These are phyloP conservation scores for Pleurotus cornucopiae DNA, from an alignment of 768 basidiomycete species.

Conservation along the genomic window DNA sequence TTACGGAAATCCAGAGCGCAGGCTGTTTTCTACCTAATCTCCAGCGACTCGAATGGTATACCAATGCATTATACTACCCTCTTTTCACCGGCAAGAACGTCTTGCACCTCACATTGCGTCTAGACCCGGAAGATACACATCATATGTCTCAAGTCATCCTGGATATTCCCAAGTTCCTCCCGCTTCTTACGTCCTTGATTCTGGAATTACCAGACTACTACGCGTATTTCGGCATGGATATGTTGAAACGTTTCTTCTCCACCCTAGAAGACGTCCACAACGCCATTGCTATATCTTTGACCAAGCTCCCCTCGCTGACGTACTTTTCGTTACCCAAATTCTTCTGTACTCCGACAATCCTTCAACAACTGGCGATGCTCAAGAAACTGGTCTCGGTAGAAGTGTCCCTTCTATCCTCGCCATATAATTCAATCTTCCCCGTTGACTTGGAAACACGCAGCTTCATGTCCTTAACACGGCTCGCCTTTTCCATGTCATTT, in stretches of 20 bases:
- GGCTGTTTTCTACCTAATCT: not conserved
- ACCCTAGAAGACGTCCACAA: not conserved
- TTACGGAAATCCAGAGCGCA: not conserved
- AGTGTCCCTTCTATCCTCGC: not conserved
- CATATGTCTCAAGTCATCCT: not conserved
- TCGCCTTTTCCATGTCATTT: not conserved
- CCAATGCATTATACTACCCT: not conserved
- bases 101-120: not conserved
- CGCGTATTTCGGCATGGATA: not conserved
- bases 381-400: not conserved
- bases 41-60: not conserved
- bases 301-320: not conserved
- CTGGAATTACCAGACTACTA: not conserved
- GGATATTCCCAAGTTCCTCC: not conserved
- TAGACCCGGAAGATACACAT: not conserved
- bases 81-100: not conserved
- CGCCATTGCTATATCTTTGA: not conserved
- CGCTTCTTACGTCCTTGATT: not conserved
- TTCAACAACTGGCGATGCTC: not conserved
- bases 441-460: not conserved
- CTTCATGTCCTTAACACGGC: not conserved
- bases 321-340: not conserved
- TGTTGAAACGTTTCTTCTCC: too few species aligned
- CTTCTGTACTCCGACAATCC: not conserved
- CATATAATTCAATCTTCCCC: not conserved